Conservation (phyloP, 1,284 basidiomycete genomes). For the Inonotus obliquus region DNA sequence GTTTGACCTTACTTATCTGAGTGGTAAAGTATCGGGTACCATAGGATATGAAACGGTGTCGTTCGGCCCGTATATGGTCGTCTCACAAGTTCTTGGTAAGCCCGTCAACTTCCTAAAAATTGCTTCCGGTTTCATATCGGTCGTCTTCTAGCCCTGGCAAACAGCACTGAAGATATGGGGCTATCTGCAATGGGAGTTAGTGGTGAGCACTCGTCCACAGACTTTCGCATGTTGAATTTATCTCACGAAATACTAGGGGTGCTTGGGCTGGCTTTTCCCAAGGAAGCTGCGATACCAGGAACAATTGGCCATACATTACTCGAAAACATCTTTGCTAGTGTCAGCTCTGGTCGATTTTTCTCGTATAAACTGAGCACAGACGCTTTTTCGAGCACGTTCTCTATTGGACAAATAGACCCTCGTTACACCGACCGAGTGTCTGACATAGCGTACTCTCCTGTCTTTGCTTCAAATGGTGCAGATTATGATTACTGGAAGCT, state of each 20-base stretch:
- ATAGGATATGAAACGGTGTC: conserved; percentile 15
- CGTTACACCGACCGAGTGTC: conserved; percentile 32
- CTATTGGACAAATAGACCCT: conserved; percentile 45
- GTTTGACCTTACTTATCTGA: conserved; percentile 18
- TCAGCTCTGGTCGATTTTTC: conserved; percentile 44
- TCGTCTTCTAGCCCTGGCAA: conserved; percentile 40
- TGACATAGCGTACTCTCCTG: conserved; percentile 37
- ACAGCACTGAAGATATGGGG: conserved; percentile 39
- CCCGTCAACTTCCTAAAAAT: background rate
- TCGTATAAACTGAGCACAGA: conserved; percentile 46
- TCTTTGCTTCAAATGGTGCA: conserved; percentile 35
- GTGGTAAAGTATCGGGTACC: conserved; percentile 12
- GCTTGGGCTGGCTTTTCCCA: conserved; percentile 48
- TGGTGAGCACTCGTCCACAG: conserved; percentile 27
- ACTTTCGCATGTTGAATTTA: background rate
- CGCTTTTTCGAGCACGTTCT: conserved; percentile 42
- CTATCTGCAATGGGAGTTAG: conserved; percentile 47
- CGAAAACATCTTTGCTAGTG: conserved; percentile 43
- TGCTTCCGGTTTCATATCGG: conserved; percentile 1
- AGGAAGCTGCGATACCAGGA: conserved; percentile 42
- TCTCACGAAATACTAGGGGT: conserved; percentile 27
- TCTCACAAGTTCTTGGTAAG: conserved; percentile 39
- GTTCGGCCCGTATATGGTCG: conserved; percentile 22
- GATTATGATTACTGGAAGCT: conserved; percentile 58
- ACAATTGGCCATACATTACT: conserved; percentile 42